Percentiles rank a stretch among this genome's conserved stretches.
phyloP scores from a whole-genome alignment of 192 early-diverging fungal species.

The Physocladia obscura region DNA sequence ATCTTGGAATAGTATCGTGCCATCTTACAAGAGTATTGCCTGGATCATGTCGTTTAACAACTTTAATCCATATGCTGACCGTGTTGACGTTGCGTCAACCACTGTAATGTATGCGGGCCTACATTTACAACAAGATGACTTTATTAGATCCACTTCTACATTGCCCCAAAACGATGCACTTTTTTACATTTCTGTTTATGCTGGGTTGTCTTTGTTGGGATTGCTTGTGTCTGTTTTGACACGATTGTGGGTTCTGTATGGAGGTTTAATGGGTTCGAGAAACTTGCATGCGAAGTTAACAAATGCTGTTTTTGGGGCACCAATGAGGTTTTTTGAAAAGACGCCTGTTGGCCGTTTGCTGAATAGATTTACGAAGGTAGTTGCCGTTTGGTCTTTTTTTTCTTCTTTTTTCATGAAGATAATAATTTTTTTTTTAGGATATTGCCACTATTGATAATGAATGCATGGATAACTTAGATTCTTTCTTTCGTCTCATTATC shows the following conservation, averaged over 20 bases:
- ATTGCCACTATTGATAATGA: conserved; percentile 28
- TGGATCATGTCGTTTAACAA: background rate
- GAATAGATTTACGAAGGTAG: conserved; percentile 79
- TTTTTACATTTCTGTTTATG: conserved; percentile 38
- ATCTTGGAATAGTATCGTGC: background rate
- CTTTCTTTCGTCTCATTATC: conserved; percentile 21
- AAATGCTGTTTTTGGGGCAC: conserved; percentile 37
- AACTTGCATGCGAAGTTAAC: conserved; percentile 36
- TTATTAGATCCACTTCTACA: too few relatives aligned
- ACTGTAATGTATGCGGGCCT: background rate
- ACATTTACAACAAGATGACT: background rate
- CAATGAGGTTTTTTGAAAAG: conserved; percentile 40
- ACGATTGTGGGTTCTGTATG: conserved; percentile 18
- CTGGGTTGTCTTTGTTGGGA: conserved; percentile 24
- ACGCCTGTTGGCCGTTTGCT: conserved; percentile 50
- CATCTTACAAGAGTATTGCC: background rate
- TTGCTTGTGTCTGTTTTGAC: conserved; percentile 29
- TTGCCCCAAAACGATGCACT: conserved; percentile 19
- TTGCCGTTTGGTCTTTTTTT: background rate
- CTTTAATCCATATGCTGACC: background rate
- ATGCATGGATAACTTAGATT: conserved; percentile 23
- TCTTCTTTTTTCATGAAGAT: too few relatives aligned
- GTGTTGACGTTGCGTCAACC: background rate
- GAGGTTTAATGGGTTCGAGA: conserved; percentile 22
- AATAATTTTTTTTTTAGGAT: conserved; percentile 17